Evolutionary conservation across 345 rosid genomes (phyloP).

Genomic region (Diplotaxis tenuifolia): DNA sequence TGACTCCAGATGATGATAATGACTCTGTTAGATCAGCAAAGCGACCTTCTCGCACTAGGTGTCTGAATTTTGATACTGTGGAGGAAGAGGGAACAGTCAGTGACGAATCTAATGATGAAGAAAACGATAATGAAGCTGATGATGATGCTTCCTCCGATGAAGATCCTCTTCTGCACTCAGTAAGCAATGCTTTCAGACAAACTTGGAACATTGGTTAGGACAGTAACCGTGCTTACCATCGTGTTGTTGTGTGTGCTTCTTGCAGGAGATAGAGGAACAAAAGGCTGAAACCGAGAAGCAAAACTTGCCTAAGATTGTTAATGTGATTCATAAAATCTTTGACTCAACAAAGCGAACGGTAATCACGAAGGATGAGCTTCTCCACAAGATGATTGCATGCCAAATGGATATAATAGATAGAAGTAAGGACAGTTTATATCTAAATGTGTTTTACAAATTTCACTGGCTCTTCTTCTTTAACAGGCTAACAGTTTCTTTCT

Average conservation of each 20-base stretch:
- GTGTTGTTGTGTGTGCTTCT: conserved; percentile 5
- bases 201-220: neutral
- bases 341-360: conserved; percentile 61
- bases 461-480: neutral
- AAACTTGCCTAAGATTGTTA: conserved; percentile 72
- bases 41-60: conserved; percentile 55
- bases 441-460: neutral
- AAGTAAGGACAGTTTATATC: conserved; percentile 45
- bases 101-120: neutral
- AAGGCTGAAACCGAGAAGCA: conserved; percentile 46
- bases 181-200: conserved; percentile 21
- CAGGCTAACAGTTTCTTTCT: conserved; percentile 16
- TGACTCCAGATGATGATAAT: conserved; percentile 46
- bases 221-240: neutral
- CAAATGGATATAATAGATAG: conserved; percentile 59
- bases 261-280: conserved; percentile 65
- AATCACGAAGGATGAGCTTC: conserved; percentile 74
- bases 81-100: conserved; percentile 30
- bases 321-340: conserved; percentile 55
- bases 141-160: conserved; percentile 34
- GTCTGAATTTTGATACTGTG: conserved; percentile 62
- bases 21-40: conserved; percentile 34
- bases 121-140: conserved; percentile 8
- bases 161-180: conserved; percentile 53
- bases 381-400: conserved; percentile 52